Base-by-base conservation (phyloP, 1,284 basidiomycete species). In the Coniferiporia weirii region DNA sequence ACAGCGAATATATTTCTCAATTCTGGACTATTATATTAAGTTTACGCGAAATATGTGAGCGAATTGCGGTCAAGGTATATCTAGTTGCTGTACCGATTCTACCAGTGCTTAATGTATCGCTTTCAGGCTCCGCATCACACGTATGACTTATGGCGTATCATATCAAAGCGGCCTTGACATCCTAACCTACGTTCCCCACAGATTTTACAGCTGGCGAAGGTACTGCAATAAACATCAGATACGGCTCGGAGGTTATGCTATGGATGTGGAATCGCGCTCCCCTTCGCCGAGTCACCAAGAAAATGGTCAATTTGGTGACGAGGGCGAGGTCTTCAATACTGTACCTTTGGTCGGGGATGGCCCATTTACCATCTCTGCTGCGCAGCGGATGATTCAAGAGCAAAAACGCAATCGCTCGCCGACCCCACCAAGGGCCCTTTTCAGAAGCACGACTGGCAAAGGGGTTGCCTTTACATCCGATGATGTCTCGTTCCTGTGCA, bases 151-250 rank as follows among this genome's bases (percentile, higher is more conserved):
- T 34, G 22, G 15, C 27, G 27, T 51, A 10, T 48, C n/a, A 32
- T 10, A 20, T 51, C 38, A 46, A 34, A 58, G 38, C 60, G 62
- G 52, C 27, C 57, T 56, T 58, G 40, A 55, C 32, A 44, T 5
- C 10, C 53, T 54, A 46, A 46, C 17, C 40, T 12, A 56, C 20
- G 15, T 34, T 57, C 17, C 6, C 17, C 50, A 1, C 61, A 90
- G 87, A n/a, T 91, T 92, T 68, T 92, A 90, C 69, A 91, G 89
- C 0, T 92, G 89, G 89, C 80, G 89, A 43, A 81, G 89, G 52
- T 92, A 91, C 66, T 92, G 89, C 72, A 92, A 92, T 67, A 92
- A 91, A 67, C 89, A 92, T 67, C 87, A 91, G 69, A 92, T 92
- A 56, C 83, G 87, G 15, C 76, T 92, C 0, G 87, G 88, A 27